phyloP scores from a whole-genome alignment of 768 basidiomycete species.

The Termitomyces sp. region DNA sequence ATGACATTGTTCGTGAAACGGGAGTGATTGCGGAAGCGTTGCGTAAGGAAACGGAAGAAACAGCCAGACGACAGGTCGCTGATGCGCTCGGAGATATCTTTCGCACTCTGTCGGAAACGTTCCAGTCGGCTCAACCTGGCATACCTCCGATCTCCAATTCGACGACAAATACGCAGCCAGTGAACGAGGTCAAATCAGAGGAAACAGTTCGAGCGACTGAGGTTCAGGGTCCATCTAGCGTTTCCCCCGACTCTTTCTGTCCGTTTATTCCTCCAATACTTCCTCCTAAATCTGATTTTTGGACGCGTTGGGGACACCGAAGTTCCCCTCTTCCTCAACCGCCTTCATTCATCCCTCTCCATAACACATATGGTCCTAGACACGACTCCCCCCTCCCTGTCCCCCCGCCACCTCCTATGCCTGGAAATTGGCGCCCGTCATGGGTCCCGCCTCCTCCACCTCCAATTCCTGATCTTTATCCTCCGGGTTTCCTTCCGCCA shows the following conservation, averaged over 20 bases:
- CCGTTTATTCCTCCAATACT: constrained; percentile 1
- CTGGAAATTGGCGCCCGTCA: constrained; percentile 7
- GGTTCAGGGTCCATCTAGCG: not conserved
- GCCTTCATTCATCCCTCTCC: constrained; percentile 6
- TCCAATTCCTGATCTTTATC: constrained; percentile 1
- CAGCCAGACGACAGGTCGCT: constrained; percentile 60
- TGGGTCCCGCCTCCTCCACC: constrained; percentile 17
- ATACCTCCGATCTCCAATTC: no score
- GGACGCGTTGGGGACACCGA: constrained; percentile 10
- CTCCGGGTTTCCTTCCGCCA: constrained; percentile 10
- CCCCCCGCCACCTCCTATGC: constrained; percentile 13
- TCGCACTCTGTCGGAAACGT: constrained; percentile 42
- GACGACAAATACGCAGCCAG: not conserved
- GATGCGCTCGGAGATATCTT: constrained; percentile 61
- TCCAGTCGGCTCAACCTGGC: not conserved
- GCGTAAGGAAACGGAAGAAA: constrained; percentile 53
- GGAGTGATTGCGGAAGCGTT: constrained; percentile 40
- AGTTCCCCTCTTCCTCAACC: constrained; percentile 1
- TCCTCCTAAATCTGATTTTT: not conserved
- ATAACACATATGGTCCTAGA: not conserved
- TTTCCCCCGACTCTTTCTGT: not conserved
- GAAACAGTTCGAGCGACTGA: not conserved
- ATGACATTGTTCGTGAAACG: constrained; percentile 47
- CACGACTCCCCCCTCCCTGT: constrained; percentile 1
- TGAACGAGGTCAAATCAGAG: not conserved